Percentiles rank a stretch among this genome's conserved stretches.
Conservation (phyloP, 2,329 filamentous ascomycete species). For the Colletotrichum paranaense region DNA sequence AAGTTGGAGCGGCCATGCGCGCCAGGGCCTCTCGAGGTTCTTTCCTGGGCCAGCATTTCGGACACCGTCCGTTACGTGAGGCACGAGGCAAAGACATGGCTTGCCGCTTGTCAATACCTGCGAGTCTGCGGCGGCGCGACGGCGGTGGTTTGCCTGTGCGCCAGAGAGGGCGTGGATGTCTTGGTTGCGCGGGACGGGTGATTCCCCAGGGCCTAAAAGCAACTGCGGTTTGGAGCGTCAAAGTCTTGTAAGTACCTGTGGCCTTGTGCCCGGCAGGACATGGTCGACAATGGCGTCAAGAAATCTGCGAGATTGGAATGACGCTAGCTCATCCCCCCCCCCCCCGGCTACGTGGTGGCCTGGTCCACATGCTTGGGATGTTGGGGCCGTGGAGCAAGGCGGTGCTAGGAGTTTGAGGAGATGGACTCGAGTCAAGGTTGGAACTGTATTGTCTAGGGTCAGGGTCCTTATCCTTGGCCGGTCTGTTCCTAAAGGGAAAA, state of each 20-base stretch:
- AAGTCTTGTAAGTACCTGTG: background rate
- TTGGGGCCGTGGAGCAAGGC: slow-evolving; percentile 27
- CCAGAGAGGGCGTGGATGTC: background rate
- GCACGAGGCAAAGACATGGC: slow-evolving; percentile 1
- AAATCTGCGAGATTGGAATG: slow-evolving; percentile 10
- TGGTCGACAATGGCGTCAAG: slow-evolving; percentile 10
- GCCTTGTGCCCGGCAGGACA: background rate
- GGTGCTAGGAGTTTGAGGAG: slow-evolving; percentile 22
- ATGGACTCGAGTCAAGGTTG: slow-evolving; percentile 28
- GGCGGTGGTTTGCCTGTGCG: slow-evolving; percentile 8
- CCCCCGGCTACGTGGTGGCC: slow-evolving; percentile 14
- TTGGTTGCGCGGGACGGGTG: background rate
- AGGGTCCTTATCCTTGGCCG: slow-evolving; percentile 10
- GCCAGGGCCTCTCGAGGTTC: slow-evolving; percentile 7
- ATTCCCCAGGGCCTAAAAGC: background rate
- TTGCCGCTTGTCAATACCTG: slow-evolving; percentile 1
- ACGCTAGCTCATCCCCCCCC: slow-evolving; percentile 11
- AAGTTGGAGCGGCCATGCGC: background rate
- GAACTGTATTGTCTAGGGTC: slow-evolving; percentile 6
- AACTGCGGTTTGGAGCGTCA: background rate
- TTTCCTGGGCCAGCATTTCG: slow-evolving; percentile 16
- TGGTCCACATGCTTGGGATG: slow-evolving; percentile 26
- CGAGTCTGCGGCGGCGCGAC: background rate
- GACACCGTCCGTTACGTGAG: slow-evolving; percentile 26
- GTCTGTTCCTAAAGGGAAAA: slow-evolving; percentile 27